Evolutionary conservation across 345 rosid genomes (phyloP), one percentile per base, ranked within the genome.

Genomic region (Camelina sativa): DNA sequence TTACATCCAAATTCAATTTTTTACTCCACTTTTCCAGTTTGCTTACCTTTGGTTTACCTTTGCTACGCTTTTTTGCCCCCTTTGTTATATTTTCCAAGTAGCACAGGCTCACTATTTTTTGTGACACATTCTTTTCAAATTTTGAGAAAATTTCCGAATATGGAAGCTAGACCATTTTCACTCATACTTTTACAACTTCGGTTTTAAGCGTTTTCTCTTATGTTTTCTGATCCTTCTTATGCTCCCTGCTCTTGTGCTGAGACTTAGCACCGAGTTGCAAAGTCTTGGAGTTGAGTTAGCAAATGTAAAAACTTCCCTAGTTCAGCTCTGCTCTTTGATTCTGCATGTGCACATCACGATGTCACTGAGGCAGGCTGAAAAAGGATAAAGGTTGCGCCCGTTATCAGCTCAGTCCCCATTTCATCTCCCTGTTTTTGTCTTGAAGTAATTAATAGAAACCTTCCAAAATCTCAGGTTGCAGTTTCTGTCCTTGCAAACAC

Each of bases 191-290:
- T 38, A 11, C 64, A 1, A 5, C 20, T 67, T 6, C 60, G 47
- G 34, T 22, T 62, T 52, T 32, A 34, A 22, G 69, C n/a, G 32
- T n/a, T 76, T 61, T 25, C 32, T 54, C 38, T 34, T 9, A 2
- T 10, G 12, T 61, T 37, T 61, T 20, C 2, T 55, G 47, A 37
- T 74, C 5, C 20, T 55, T 28, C 20, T 55, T 28, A 6, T 56
- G 5, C 34, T 28, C 32, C 25, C n/a, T 61, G 63, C 38, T 32
- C 56, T 61, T 13, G 5, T 19, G 2, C 71, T 44, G 61, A 25
- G 75, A 76, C 71, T 62, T 63, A 11, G 61, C 71, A 76, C 51
- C 71, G 20, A 62, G 80, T 76, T 76, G 80, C 76, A 63, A 76
- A 34, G 52, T 62, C 58, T 69, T 44, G 75, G 74, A 16, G 13